These are phyloP conservation scores for Peronospora belbahrii DNA, from an alignment of 352 stramenopile species.

Conservation along the genomic window DNA sequence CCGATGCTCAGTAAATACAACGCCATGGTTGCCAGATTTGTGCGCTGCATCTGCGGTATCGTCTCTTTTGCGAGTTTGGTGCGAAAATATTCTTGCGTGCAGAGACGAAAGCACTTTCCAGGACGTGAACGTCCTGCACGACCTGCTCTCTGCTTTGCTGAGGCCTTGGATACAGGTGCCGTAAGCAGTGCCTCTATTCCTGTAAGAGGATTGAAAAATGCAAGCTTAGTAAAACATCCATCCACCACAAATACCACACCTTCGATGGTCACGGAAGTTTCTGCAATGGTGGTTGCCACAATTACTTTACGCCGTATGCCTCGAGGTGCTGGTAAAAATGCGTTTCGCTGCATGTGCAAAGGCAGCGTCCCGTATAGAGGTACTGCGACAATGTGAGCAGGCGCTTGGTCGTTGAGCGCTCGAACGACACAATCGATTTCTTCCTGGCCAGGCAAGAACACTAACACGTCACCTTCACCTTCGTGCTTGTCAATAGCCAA, in stretches of 20 bases:
- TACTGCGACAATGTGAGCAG: conserved; percentile 44
- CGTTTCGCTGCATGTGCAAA: conserved; percentile 87
- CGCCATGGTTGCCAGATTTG: conserved; percentile 57
- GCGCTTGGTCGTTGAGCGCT: conserved; percentile 38
- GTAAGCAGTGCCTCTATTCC: conserved; percentile 85
- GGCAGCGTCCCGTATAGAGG: conserved; percentile 92
- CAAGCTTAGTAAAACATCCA: conserved; percentile 73
- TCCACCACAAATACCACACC: conserved; percentile 87
- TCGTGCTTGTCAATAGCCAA: conserved; percentile 62
- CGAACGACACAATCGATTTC: conserved; percentile 91
- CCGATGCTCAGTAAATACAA: conserved; percentile 77
- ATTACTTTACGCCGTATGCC: conserved; percentile 73
- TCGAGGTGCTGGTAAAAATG: conserved; percentile 79
- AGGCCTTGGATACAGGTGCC: conserved; percentile 93
- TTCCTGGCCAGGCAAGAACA: conserved; percentile 92
- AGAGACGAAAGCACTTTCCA: conserved; percentile 77
- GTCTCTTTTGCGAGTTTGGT: conserved; percentile 46
- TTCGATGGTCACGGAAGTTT: conserved; percentile 97
- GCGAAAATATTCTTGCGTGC: conserved; percentile 51
- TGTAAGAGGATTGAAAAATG: conserved; percentile 76
- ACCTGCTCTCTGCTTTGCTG: conserved; percentile 92
- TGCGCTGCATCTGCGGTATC: conserved; percentile 80
- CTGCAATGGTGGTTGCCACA: conserved; percentile 89
- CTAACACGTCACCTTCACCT: conserved; percentile 88
- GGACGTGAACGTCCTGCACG: conserved; percentile 86